Conservation (phyloP, 768 basidiomycete species). For the Podaxis sp. region DNA sequence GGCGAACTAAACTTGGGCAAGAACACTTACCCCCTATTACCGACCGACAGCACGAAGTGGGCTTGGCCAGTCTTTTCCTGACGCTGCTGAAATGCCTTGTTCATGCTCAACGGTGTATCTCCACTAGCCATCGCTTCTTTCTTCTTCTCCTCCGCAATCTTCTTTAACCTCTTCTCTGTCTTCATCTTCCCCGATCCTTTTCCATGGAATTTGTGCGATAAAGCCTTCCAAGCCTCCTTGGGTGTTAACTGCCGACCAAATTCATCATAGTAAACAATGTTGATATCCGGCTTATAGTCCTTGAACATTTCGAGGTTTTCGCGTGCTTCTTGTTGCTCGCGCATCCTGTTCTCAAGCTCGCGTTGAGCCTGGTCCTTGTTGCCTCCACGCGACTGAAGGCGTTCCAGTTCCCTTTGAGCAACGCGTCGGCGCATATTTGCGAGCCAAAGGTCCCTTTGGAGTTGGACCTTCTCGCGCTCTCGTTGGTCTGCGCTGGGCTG, state of each 20-base stretch:
- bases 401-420: slow-evolving; percentile 78
- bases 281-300: slow-evolving; percentile 94
- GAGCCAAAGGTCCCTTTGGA: slow-evolving; percentile 86
- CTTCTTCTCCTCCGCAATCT: slow-evolving; percentile 97
- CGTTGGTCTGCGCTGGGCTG: slow-evolving; percentile 54
- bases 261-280: slow-evolving; percentile 96
- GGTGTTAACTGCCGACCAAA: slow-evolving; percentile 83
- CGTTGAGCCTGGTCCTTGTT: slow-evolving; percentile 91
- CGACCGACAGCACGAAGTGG: slow-evolving; percentile 92
- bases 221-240: slow-evolving; percentile 98
- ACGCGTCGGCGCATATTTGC: slow-evolving; percentile 75
- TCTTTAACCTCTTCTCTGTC: slow-evolving; percentile 93
- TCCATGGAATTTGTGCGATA: slow-evolving; percentile 98
- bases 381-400: slow-evolving; percentile 67
- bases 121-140: slow-evolving; percentile 90
- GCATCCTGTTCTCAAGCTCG: slow-evolving; percentile 89
- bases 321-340: slow-evolving; percentile 89
- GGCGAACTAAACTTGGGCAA: not conserved
- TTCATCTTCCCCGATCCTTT: slow-evolving; percentile 97
- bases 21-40: slow-evolving; percentile 76
- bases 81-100: slow-evolving; percentile 85
- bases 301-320: slow-evolving; percentile 80
- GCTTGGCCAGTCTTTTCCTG: slow-evolving; percentile 95
- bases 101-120: slow-evolving; percentile 96
- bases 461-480: slow-evolving; percentile 79